Percentiles rank a stretch among this genome's conserved stretches.
Conservation (phyloP, 2,329 filamentous ascomycete species). For the Botrytis medusae region DNA sequence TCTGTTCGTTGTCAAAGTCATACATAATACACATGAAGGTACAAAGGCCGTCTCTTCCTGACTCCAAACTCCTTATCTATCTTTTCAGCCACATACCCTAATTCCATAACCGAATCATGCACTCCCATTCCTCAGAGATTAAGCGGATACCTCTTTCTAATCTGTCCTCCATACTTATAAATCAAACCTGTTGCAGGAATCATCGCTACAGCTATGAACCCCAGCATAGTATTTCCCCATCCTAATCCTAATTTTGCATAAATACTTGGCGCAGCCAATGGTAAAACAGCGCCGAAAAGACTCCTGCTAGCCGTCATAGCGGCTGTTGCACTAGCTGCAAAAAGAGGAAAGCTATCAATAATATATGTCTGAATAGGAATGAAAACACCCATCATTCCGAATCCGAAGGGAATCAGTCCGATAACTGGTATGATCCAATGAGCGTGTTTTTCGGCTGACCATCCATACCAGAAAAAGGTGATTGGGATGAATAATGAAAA, state of each 20-base stretch:
- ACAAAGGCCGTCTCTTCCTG: neutral
- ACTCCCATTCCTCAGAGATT: neutral
- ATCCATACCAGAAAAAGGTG: slow-evolving; percentile 51
- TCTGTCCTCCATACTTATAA: slow-evolving; percentile 20
- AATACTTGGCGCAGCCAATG: slow-evolving; percentile 50
- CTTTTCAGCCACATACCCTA: neutral
- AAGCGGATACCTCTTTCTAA: slow-evolving; percentile 21
- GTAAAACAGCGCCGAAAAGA: slow-evolving; percentile 50
- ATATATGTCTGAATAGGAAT: slow-evolving; percentile 49
- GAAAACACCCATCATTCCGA: slow-evolving; percentile 46
- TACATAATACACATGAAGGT: neutral
- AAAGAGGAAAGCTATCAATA: slow-evolving; percentile 44
- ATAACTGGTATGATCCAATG: slow-evolving; percentile 47
- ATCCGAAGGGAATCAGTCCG: slow-evolving; percentile 45
- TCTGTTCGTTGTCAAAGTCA: neutral
- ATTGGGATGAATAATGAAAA: slow-evolving; percentile 46
- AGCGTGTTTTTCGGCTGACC: slow-evolving; percentile 45
- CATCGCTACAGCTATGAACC: slow-evolving; percentile 49
- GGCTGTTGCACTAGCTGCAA: slow-evolving; percentile 44
- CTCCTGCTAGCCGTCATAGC: slow-evolving; percentile 45
- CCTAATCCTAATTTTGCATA: slow-evolving; percentile 45
- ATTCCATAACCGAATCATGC: neutral
- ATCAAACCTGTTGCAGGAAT: slow-evolving; percentile 45
- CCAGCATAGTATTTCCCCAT: slow-evolving; percentile 51
- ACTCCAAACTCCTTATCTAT: neutral